Percentiles rank a stretch among this genome's conserved stretches.
phyloP scores from a whole-genome alignment of 2,329 filamentous ascomycete genomes.

The Fusarium sp. region DNA sequence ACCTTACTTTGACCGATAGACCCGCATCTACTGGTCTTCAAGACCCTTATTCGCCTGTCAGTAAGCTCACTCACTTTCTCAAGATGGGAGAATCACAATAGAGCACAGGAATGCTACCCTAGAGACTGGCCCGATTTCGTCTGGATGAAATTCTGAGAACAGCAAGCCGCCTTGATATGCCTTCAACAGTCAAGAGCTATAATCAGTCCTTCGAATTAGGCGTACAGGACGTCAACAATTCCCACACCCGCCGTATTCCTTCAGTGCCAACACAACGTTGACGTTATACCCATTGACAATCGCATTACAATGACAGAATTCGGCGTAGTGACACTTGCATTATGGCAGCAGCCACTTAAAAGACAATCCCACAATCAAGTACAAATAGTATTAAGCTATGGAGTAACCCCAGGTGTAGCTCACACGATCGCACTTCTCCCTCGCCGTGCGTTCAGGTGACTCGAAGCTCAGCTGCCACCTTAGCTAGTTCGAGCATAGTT shows the following conservation, averaged over 20 bases:
- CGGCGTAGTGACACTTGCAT: slow-evolving; percentile 18
- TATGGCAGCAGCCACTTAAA: slow-evolving; percentile 24
- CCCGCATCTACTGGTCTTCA: slow-evolving; percentile 14
- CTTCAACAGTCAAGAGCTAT: not conserved
- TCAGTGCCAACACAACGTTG: slow-evolving; percentile 5
- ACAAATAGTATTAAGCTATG: slow-evolving; percentile 1
- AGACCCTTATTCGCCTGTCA: slow-evolving; percentile 22
- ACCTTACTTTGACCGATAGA: slow-evolving; percentile 31
- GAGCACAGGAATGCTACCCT: slow-evolving; percentile 11
- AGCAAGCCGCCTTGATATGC: not conserved
- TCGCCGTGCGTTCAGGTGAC: slow-evolving; percentile 33
- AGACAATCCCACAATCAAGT: slow-evolving; percentile 7
- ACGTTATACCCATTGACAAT: slow-evolving; percentile 19
- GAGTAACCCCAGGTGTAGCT: slow-evolving; percentile 31
- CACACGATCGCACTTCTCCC: slow-evolving; percentile 30
- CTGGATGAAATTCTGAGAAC: slow-evolving; percentile 1
- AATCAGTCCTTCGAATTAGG: not conserved
- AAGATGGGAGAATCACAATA: slow-evolving; percentile 27
- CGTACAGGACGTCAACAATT: not conserved
- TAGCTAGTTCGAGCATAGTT: slow-evolving; percentile 27
- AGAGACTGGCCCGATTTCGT: slow-evolving; percentile 6
- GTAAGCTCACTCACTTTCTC: slow-evolving; percentile 11
- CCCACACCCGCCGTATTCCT: not conserved
- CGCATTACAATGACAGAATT: slow-evolving; percentile 23
- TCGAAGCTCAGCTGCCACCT: slow-evolving; percentile 31